Evolutionary conservation across 768 basidiomycete genomes (phyloP), one percentile per base, ranked within the genome.

Genomic region (Pholiota conissans): DNA sequence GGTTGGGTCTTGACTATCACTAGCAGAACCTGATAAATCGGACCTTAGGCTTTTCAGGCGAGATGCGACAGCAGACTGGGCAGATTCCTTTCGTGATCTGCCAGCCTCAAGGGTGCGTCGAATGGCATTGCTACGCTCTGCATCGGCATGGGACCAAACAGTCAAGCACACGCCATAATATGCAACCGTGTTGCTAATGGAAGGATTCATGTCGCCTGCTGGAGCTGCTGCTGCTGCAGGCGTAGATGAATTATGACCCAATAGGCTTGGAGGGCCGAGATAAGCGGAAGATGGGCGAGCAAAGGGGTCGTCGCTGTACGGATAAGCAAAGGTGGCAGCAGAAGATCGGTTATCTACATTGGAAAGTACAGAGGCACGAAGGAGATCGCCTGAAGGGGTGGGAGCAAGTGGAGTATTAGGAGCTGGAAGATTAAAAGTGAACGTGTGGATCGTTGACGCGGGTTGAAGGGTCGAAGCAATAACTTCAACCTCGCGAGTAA

Each of bases 81-180:
- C 86, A 29, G 87, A 89, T 70, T 93, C 90, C 69, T 91, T 90
- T 54, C 90, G 84, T 39, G 81, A 84, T 45, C 90, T 84, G 48
- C 87, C 84, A 0, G 88, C 87, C 68, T 93, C 91, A 48, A 92
- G 79, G 6, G 90, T 91, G 49, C 88, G 82, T 20, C 93, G 85
- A 64, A 95, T 95, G 0, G 93, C 93, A 13, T 79, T 81, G 54
- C 89, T 87, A 48, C 94, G 86, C 64, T 94, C 89, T 0, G 87
- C 87, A 67, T 98, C 95, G 18, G 94, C 94, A 66, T 95, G 94
- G 3, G 91, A 93, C 94, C 94, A 98, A 1, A 97, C 93, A 1
- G 93, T 94, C 58, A 98, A 79, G 63, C 93, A 93, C 34, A 96
- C 93, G 47, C 93, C 94, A 67, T 97, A 85, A 69, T 93, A 96